phyloP scores from a whole-genome alignment of 2,329 filamentous ascomycete species.

The Cordyceps farinosa region DNA sequence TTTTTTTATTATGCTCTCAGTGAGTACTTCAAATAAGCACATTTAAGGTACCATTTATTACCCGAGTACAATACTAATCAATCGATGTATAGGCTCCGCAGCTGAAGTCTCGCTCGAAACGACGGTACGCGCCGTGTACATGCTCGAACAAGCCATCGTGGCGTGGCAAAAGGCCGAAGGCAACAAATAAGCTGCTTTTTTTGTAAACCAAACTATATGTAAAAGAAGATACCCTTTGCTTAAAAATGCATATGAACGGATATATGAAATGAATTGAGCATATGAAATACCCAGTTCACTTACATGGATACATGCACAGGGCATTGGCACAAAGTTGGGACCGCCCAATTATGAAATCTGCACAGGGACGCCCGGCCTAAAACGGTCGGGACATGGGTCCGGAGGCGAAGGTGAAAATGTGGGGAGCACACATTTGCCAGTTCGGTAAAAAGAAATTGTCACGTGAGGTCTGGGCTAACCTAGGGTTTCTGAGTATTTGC shows the following conservation, averaged over 20 bases:
- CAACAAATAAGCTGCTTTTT: constrained; percentile 1
- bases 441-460: constrained; percentile 18
- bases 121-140: constrained; percentile 36
- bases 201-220: background rate
- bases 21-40: constrained; percentile 22
- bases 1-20: constrained; percentile 33
- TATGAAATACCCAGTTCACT: background rate
- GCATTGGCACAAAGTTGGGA: background rate
- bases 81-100: constrained; percentile 26
- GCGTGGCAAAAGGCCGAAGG: constrained; percentile 30
- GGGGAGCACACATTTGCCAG: constrained; percentile 5
- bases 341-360: background rate
- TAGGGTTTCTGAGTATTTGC: constrained; percentile 35
- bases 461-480: constrained; percentile 33
- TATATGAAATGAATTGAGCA: background rate
- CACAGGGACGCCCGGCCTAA: background rate
- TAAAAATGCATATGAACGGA: background rate
- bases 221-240: constrained; percentile 9
- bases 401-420: constrained; percentile 2
- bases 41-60: background rate
- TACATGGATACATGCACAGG: background rate
- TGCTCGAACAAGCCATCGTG: constrained; percentile 35
- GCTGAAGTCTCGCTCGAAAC: constrained; percentile 34
- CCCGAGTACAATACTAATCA: constrained; percentile 18
- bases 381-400: background rate